A percentile compares a stretch with the other conserved stretches of the same genome.
Evolutionary conservation across 2,329 filamentous ascomycete species (phyloP).

Genomic region (Periconia macrospinosa): DNA sequence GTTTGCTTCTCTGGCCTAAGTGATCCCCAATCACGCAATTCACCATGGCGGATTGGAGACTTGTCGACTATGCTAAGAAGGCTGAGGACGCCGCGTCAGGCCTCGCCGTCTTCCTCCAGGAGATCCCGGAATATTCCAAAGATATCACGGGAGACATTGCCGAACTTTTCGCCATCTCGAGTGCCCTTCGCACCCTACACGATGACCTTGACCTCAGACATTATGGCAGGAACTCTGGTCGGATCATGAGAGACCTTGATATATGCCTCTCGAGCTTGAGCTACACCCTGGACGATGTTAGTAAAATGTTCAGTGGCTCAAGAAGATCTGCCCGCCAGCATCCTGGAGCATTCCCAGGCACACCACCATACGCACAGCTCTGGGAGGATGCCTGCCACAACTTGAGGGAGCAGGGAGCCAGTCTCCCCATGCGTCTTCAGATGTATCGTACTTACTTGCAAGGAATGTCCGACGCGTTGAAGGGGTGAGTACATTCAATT

Average conservation of each 20-base stretch:
- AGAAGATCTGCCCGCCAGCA: constrained; percentile 27
- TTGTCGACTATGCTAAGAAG: constrained; percentile 46
- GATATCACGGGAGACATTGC: constrained; percentile 58
- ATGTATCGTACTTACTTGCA: constrained; percentile 55
- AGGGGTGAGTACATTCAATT: constrained; percentile 44
- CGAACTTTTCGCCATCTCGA: constrained; percentile 58
- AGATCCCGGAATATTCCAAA: constrained; percentile 54
- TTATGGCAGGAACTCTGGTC: constrained; percentile 37
- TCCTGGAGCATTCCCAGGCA: constrained; percentile 41
- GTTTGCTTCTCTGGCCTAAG: constrained; percentile 22
- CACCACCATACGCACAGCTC: constrained; percentile 49
- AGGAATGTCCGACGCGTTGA: constrained; percentile 46
- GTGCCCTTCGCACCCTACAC: constrained; percentile 53
- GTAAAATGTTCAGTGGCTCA: constrained; percentile 44
- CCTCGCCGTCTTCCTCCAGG: constrained; percentile 53
- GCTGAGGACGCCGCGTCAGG: constrained; percentile 57
- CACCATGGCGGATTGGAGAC: constrained; percentile 40
- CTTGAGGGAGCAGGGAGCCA: constrained; percentile 51
- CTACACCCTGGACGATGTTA: constrained; percentile 55
- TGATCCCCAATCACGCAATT: constrained; percentile 25
- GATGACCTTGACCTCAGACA: constrained; percentile 45
- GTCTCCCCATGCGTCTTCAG: constrained; percentile 52
- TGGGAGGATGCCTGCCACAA: constrained; percentile 55
- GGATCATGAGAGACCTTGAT: constrained; percentile 52
- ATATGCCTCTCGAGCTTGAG: constrained; percentile 53